phyloP scores from a whole-genome alignment of 331 rosid genomes.

The Stylosanthes scabra region DNA sequence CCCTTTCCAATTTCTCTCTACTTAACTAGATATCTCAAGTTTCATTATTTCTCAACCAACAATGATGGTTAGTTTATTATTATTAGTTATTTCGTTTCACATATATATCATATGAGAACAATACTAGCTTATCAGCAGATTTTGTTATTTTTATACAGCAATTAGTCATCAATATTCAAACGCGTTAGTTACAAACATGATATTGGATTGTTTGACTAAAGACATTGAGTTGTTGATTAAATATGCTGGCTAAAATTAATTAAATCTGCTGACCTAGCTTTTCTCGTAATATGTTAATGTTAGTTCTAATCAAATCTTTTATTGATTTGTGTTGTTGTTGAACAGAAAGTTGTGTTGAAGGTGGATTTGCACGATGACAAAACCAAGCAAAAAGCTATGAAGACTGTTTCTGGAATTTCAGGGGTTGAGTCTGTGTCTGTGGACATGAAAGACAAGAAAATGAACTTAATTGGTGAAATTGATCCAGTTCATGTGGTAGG shows the following conservation, averaged over 20 bases:
- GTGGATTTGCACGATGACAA: conserved; percentile 49
- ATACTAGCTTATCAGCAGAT: no score
- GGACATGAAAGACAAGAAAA: conserved; percentile 62
- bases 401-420: conserved; percentile 51
- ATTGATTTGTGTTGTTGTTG: neutral
- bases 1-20: neutral
- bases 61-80: conserved; percentile 14
- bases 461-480: conserved; percentile 58
- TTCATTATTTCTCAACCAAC: neutral
- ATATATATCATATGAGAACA: no score
- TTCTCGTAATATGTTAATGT: no score
- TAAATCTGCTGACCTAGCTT: no score
- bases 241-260: no score
- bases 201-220: no score
- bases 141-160: no score
- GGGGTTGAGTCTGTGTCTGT: conserved; percentile 66
- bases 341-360: conserved; percentile 62
- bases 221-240: no score
- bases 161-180: no score
- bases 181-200: no score
- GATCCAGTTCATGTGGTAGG: conserved; percentile 61
- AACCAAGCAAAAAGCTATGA: conserved; percentile 58
- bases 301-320: neutral
- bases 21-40: neutral
- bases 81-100: no score